Base-by-base conservation (phyloP, 108 stramenopile genomes). In the Cyclotella distinguenda region DNA sequence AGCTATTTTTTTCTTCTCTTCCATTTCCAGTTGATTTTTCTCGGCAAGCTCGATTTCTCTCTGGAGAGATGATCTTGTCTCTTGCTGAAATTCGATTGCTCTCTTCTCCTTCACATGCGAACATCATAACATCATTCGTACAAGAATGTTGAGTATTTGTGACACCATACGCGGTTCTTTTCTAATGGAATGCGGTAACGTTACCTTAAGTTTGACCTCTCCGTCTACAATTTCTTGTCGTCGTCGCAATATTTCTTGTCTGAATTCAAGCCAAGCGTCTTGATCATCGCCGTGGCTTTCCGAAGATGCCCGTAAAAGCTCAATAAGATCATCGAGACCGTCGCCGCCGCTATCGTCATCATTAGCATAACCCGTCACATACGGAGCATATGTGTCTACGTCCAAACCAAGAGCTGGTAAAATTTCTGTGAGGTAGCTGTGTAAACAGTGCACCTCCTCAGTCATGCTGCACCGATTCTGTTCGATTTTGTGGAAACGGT, bases 321-420 rank as follows among this genome's bases (percentile, higher is more conserved):
- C 86, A 51, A 93, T 64, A 16, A 91, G 64, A 18, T 79, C 70
- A 43, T 83, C 81, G 50, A 82, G 58, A 16, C 49, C 63, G 28
- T 72, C 70, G 25, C 76, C 85, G 18, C 85, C 79, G 30, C 80
- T 55, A 30, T 61, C 78, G 16, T 68, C 67, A 10, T 77, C 54
- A 47, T 78, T 65, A 19, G 66, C 72, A 25, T 33, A 59, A 13
- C 84, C 83, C 42, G 82, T 64, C 11, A 87, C 73, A 46, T 90
- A 90, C 1, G 82, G 78, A 33, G 82, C 87, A 42, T 89, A 89
- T 15, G 86, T 85, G 46, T 91, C 90, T 21, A 28, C 61, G 66
- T 91, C 90, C 50, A 91, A 69, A 19, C 87, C 90, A 15, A 91
- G 45, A 60, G 65, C 59, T 18, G 86, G 81, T 7, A 91, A 74